Percentiles rank a stretch among this genome's conserved stretches.
Evolutionary conservation across 495 filamentous ascomycete species (phyloP).

Genomic region (Hypomontagnella submonticulosa): DNA sequence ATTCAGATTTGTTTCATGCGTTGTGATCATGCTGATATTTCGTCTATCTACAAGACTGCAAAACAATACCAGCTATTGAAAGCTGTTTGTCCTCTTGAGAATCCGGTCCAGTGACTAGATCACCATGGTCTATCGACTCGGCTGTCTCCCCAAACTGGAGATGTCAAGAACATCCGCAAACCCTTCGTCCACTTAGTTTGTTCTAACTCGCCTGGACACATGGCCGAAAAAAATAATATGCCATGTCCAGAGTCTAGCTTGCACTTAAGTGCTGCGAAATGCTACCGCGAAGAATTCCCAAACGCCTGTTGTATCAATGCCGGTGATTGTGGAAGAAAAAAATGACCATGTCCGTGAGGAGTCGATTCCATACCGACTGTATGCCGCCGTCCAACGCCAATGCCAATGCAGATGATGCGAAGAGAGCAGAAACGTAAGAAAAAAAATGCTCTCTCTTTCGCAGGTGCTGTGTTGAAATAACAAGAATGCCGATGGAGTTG

Average conservation of each 20-base stretch:
- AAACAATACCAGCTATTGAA: conserved; percentile 9
- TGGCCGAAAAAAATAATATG: conserved; percentile 1
- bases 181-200: neutral
- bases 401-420: conserved; percentile 42
- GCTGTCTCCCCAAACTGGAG: no score
- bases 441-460: no score
- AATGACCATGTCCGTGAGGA: conserved; percentile 38
- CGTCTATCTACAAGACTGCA: conserved; percentile 24
- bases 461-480: conserved; percentile 18
- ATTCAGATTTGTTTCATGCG: conserved; percentile 8
- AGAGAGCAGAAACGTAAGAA: conserved; percentile 27
- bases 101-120: conserved; percentile 4
- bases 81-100: conserved; percentile 1
- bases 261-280: conserved; percentile 12
- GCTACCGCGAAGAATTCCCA: conserved; percentile 29
- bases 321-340: conserved; percentile 27
- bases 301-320: conserved; percentile 47
- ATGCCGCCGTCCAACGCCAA: conserved; percentile 45
- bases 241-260: conserved; percentile 6
- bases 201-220: conserved; percentile 15
- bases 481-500: conserved; percentile 19
- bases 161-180: neutral
- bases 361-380: conserved; percentile 45
- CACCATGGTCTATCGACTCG: neutral
- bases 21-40: conserved; percentile 26